Base-by-base conservation (phyloP, 2,329 filamentous ascomycete genomes). In the Aspergillus quadricinctus region DNA sequence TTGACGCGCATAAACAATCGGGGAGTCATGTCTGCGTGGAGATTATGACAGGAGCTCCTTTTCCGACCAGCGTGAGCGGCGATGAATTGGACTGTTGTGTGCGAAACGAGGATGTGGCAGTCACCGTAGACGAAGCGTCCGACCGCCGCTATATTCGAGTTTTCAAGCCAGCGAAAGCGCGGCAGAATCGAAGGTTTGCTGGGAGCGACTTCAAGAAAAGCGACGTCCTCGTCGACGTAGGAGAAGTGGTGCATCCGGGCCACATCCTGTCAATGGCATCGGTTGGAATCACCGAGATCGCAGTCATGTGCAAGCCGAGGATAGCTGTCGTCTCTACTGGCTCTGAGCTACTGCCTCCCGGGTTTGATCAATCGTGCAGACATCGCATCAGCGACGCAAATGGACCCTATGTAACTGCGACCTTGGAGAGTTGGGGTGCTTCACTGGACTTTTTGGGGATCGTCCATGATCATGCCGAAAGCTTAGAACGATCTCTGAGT, bases 41-140 rank as follows among this genome's bases (percentile, higher is more conserved):
- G 54, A 68, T 71, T 35, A 70, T 69, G 67, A 70, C 67, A 3
- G 69, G 69, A 11, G 68, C 65, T 2, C 58, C 56, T 6, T 71
- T 71, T 50, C 67, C 69, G 55, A 14, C 60, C 56, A 48, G 48
- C 2, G 8, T 29, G 9, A 21, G 23, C 5, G 23, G 45, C 1
- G 21, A 51, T 11, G 27, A 41, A 23, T 56, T 64, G 25, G 58
- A 67, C 53, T 63, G 60, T 25, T 64, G 64, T 41, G 61, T 68
- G 17, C 55, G 54, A 9, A 23, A 62, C 9, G 66, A 68, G 53
- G 63, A 68, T 37, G 31, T 37, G 14, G 3, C 31, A 8, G 43
- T 53, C 1, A 37, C 49, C 21, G 49, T 46, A 28, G 25, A 31
- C 11, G 46, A 55, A 40, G 11, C 52, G n/a, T 51, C 50, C 7